Evolutionary conservation across 2,329 filamentous ascomycete species (phyloP), one percentile per base, ranked within the genome.

Genomic region (Phialocephala subalpina): DNA sequence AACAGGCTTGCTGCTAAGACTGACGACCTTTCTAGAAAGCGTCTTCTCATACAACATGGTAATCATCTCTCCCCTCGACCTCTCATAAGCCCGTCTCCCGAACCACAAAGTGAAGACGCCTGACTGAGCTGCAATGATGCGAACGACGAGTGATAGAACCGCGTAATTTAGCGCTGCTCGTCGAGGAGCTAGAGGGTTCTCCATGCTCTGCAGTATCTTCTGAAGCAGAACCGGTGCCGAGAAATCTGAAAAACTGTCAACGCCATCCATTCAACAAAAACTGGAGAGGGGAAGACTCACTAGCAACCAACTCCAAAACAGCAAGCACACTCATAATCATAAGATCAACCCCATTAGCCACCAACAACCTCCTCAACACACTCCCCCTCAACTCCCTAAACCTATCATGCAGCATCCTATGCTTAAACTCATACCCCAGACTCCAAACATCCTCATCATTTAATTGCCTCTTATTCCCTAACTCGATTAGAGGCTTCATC

Each of bases 61-160:
- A 65, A 95, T 91, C 85, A 95, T 87, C 78, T 97, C 93, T 4
- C 94, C 94, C 57, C 94, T 84, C 5, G 91, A 93, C 65, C 94
- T 83, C 77, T 97, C 94, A 72, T 97, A 97, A 33, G 87, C 87
- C 66, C 94, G 88, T 69, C 94, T 87, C n/a, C 89, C 88, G 74
- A 91, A 97, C 94, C 94, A 97, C 0, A 93, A 80, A 27, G 82
- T 87, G 72, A 94, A 87, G 0, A 94, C 87, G 5, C 84, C 84
- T 0, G 86, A 86, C 72, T 95, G 92, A 0, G 86, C 83, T 9
- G 85, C 83, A 7, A 90, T 73, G 1, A 93, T 78, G 38, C 91
- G 85, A 3, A 88, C 78, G 1, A 85, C 73, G 1, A 94, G 79
- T 3, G 87, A 87, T 2, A 92, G 74, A 0, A 86, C 74, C 1